A percentile compares a stretch with the other conserved stretches of the same genome.
Evolutionary conservation across 2,329 filamentous ascomycete species (phyloP).

Genomic region (Colletotrichum sp.): DNA sequence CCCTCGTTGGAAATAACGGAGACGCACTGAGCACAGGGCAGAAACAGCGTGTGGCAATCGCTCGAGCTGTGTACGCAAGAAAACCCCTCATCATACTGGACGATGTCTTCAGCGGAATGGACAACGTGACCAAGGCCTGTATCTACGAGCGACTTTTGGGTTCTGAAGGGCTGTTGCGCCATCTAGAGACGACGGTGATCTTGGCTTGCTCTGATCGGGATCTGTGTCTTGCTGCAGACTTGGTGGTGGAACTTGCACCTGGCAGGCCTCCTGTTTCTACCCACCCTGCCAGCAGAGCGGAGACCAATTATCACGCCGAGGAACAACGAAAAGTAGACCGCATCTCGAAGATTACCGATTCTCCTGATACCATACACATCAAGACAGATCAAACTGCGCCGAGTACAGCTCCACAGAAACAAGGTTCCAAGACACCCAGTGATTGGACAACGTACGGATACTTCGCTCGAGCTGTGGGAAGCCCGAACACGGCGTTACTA

Average conservation of each 20-base stretch:
- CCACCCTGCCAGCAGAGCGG: not conserved
- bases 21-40: conserved; percentile 48
- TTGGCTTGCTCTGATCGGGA: not conserved
- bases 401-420: not conserved
- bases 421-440: not conserved
- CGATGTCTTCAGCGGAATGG: conserved; percentile 39
- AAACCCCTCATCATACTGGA: conserved; percentile 34
- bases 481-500: conserved; percentile 21
- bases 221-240: not conserved
- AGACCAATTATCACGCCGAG: not conserved
- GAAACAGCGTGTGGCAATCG: conserved; percentile 25
- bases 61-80: conserved; percentile 34
- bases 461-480: conserved; percentile 37
- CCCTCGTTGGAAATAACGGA: conserved; percentile 43
- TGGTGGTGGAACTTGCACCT: not conserved
- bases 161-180: conserved; percentile 10
- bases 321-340: not conserved
- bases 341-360: rapidly evolving
- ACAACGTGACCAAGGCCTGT: conserved; percentile 33
- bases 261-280: not conserved
- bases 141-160: conserved; percentile 34
- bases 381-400: rapidly evolving
- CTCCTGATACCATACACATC: not conserved
- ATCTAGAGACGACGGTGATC: not conserved
- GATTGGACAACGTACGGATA: not conserved